These are phyloP conservation scores for Clarkia xantiana DNA, from an alignment of 345 rosid species.

Conservation along the genomic window DNA sequence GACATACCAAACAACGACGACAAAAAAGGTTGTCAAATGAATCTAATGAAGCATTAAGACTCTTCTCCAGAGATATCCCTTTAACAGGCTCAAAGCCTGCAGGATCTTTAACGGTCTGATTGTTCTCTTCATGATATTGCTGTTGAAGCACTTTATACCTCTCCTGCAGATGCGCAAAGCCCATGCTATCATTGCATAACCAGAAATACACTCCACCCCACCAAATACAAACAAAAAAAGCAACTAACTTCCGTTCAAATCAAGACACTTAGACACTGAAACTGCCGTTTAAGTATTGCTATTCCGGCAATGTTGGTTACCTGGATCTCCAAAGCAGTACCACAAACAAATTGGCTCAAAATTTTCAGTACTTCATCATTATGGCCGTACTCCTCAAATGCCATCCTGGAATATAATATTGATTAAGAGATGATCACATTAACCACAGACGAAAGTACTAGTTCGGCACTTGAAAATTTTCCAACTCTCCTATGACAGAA, in stretches of 20 bases:
- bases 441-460: too few relatives aligned
- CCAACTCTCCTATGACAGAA: too few relatives aligned
- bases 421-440: too few relatives aligned
- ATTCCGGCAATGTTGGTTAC: slow-evolving; percentile 18
- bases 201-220: slow-evolving; percentile 10
- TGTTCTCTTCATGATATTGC: slow-evolving; percentile 24
- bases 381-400: slow-evolving; percentile 62
- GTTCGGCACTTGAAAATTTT: too few relatives aligned
- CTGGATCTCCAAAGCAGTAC: slow-evolving; percentile 50
- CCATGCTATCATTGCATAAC: slow-evolving; percentile 4
- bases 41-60: slow-evolving; percentile 85
- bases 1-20: slow-evolving; percentile 86
- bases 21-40: slow-evolving; percentile 98
- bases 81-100: slow-evolving; percentile 29
- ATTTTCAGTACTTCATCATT: slow-evolving; percentile 48
- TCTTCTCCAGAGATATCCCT: slow-evolving; percentile 59
- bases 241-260: background rate
- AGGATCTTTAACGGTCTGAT: slow-evolving; percentile 24
- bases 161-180: slow-evolving; percentile 42
- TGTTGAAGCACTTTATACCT: slow-evolving; percentile 48
- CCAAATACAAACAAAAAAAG: slow-evolving; percentile 1
- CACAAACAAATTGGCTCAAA: slow-evolving; percentile 59
- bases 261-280: slow-evolving; percentile 4
- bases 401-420: slow-evolving; percentile 34
- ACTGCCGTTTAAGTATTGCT: background rate